Evolutionary conservation across 2,329 filamentous ascomycete species (phyloP).

Genomic region (Fusarium neocosmosporiellum): DNA sequence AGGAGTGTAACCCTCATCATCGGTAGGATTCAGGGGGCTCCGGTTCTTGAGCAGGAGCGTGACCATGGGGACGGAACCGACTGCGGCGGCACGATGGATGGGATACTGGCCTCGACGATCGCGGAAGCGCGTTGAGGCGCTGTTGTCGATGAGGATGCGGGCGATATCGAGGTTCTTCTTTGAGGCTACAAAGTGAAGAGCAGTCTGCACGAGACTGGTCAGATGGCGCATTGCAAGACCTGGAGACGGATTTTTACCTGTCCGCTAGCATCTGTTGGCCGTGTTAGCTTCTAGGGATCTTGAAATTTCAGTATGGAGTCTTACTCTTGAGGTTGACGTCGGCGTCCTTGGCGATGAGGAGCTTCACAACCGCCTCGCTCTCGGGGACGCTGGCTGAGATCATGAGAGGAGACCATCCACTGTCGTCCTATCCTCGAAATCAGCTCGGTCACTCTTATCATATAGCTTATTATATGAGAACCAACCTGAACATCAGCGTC

Average conservation of each 20-base stretch:
- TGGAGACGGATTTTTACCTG: conserved; percentile 58
- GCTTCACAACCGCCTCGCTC: conserved; percentile 73
- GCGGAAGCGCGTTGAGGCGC: conserved; percentile 82
- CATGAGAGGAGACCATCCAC: conserved; percentile 87
- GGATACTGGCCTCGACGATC: conserved; percentile 91
- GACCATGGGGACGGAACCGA: conserved; percentile 89
- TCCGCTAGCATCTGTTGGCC: conserved; percentile 68
- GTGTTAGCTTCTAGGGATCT: not conserved
- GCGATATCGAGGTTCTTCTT: conserved; percentile 89
- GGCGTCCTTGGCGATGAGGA: conserved; percentile 76
- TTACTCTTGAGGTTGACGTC: conserved; percentile 79
- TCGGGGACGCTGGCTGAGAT: conserved; percentile 82
- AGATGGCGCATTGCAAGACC: not conserved
- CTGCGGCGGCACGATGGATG: conserved; percentile 90
- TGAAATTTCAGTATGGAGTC: conserved; percentile 10
- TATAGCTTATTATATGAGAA: not conserved
- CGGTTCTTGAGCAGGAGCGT: conserved; percentile 79
- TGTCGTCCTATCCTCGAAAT: conserved; percentile 68
- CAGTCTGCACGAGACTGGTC: conserved; percentile 67
- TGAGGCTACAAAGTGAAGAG: conserved; percentile 90
- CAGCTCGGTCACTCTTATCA: not conserved
- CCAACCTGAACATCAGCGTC: conserved; percentile 83
- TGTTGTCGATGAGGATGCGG: conserved; percentile 78
- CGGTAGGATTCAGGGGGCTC: conserved; percentile 86
- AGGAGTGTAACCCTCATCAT: conserved; percentile 85